Conservation (phyloP, 2,329 filamentous ascomycete genomes). For the Cordyceps cicadae region DNA sequence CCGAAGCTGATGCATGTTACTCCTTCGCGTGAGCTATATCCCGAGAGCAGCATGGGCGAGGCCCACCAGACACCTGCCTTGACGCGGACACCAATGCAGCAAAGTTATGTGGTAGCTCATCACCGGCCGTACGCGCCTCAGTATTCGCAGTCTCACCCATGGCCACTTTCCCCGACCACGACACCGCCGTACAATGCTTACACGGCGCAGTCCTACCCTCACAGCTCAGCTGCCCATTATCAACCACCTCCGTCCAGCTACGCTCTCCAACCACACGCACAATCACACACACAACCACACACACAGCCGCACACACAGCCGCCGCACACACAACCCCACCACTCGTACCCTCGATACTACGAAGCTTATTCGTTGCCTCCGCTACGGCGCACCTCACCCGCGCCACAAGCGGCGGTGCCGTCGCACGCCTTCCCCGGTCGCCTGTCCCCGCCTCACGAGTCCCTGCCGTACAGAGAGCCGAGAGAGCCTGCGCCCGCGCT, state of each 20-base stretch:
- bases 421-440: conserved; percentile 27
- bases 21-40: conserved; percentile 91
- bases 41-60: conserved; percentile 88
- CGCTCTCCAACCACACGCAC: conserved; percentile 18
- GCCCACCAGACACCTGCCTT: conserved; percentile 71
- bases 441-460: conserved; percentile 31
- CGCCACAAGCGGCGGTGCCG: conserved; percentile 20
- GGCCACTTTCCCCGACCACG: conserved; percentile 48
- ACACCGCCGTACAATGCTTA: conserved; percentile 46
- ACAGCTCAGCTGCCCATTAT: conserved; percentile 2
- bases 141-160: conserved; percentile 39
- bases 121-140: conserved; percentile 30
- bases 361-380: conserved; percentile 30
- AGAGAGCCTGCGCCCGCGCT: conserved; percentile 19
- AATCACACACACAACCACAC: conserved; percentile 4
- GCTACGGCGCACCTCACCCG: conserved; percentile 18
- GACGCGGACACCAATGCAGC: conserved; percentile 62
- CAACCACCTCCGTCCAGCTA: conserved; percentile 16
- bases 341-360: conserved; percentile 22
- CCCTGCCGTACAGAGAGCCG: conserved; percentile 38
- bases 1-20: conserved; percentile 71
- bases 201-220: conserved; percentile 27
- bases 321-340: conserved; percentile 17
- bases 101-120: conserved; percentile 29
- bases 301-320: conserved; percentile 15